These are phyloP conservation scores for Cytospora piceicola DNA, from an alignment of 2,329 filamentous ascomycete species.

Conservation along the genomic window DNA sequence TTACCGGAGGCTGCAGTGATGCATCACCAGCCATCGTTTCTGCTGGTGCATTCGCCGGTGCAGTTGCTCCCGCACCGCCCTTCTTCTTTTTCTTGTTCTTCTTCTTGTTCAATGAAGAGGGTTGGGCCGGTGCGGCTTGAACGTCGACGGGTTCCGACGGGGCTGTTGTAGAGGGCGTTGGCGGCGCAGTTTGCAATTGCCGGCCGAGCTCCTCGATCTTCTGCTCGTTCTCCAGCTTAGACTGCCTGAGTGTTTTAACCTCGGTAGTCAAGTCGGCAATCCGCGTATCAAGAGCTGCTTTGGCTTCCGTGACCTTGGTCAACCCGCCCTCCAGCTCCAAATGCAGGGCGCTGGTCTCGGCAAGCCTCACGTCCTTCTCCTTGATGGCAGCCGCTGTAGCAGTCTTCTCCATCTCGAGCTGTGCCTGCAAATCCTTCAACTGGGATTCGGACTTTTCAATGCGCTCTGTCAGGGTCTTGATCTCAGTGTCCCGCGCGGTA, in stretches of 20 bases:
- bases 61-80: constrained; percentile 53
- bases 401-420: constrained; percentile 39
- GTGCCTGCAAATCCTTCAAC: constrained; percentile 49
- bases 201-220: constrained; percentile 48
- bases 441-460: constrained; percentile 49
- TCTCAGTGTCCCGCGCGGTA: constrained; percentile 51
- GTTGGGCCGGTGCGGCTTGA: constrained; percentile 26
- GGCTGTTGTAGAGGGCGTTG: constrained; percentile 33
- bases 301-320: constrained; percentile 42
- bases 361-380: constrained; percentile 44
- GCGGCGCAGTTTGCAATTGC: constrained; percentile 39
- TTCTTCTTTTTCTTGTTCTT: constrained; percentile 94
- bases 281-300: constrained; percentile 48
- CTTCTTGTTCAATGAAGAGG: constrained; percentile 48
- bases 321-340: constrained; percentile 48
- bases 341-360: constrained; percentile 41
- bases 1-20: constrained; percentile 41
- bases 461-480: constrained; percentile 54
- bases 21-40: constrained; percentile 46
- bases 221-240: constrained; percentile 45
- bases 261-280: constrained; percentile 51
- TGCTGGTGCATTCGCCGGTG: constrained; percentile 44
- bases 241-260: constrained; percentile 45
- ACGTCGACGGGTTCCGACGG: constrained; percentile 24
- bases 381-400: constrained; percentile 31